A percentile compares a stretch with the other conserved stretches of the same genome.
phyloP scores from a whole-genome alignment of 2,329 filamentous ascomycete species.

The Aspergillus pseudoglaucus region DNA sequence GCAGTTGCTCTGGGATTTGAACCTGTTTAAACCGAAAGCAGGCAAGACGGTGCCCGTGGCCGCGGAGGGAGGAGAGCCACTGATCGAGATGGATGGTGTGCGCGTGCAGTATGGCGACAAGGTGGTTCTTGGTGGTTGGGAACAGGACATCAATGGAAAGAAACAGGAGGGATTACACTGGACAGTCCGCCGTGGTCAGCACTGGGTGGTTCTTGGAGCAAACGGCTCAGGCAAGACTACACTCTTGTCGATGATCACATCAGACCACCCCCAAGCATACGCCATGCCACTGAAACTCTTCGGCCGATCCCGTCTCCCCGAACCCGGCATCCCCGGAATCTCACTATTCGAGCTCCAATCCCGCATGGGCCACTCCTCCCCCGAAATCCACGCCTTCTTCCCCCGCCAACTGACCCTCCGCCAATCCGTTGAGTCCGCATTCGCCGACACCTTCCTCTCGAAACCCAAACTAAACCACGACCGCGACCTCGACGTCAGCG shows the following conservation, averaged over 20 bases:
- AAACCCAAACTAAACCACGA: conserved; percentile 58
- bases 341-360: conserved; percentile 90
- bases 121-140: conserved; percentile 74
- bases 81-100: conserved; percentile 85
- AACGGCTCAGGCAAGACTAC: conserved; percentile 97
- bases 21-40: conserved; percentile 11
- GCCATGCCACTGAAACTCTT: conserved; percentile 82
- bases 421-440: conserved; percentile 74
- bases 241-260: conserved; percentile 82
- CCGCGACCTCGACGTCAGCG: conserved; percentile 57
- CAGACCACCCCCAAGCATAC: conserved; percentile 93
- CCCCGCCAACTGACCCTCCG: conserved; percentile 69
- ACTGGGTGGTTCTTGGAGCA: conserved; percentile 88
- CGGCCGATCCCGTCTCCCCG: conserved; percentile 70
- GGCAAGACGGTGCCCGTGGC: conserved; percentile 6
- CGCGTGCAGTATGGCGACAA: conserved; percentile 73
- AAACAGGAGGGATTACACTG: conserved; percentile 64
- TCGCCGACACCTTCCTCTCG: conserved; percentile 78
- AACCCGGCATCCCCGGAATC: conserved; percentile 63
- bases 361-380: conserved; percentile 85
- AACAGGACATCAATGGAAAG: conserved; percentile 48
- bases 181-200: conserved; percentile 73
- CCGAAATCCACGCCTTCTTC: conserved; percentile 90
- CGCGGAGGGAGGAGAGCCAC: conserved; percentile 52
- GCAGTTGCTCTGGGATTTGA: conserved; percentile 20